phyloP scores from a whole-genome alignment of 768 basidiomycete genomes.

The Leccinum incarnatum region DNA sequence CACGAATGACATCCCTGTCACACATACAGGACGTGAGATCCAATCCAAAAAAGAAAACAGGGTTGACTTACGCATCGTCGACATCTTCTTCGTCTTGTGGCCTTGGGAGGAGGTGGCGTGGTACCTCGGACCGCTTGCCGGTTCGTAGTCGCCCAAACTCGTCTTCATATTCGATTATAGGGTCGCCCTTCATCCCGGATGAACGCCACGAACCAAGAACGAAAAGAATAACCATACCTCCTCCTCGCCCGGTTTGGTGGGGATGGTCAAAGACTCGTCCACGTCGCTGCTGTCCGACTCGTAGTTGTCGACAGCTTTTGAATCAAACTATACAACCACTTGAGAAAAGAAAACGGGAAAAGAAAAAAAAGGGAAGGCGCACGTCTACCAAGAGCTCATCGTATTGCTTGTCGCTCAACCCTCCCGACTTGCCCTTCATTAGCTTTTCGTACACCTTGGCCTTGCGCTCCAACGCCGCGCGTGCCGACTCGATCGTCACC shows the following conservation, averaged over 20 bases:
- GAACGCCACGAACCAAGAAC: not conserved
- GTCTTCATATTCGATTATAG: slow-evolving; percentile 81
- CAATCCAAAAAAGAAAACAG: not conserved
- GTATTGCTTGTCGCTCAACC: slow-evolving; percentile 72
- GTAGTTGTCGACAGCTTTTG: slow-evolving; percentile 49
- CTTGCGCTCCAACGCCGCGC: slow-evolving; percentile 71
- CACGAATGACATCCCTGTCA: slow-evolving; percentile 59
- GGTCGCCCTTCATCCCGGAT: slow-evolving; percentile 53
- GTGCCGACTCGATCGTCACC: slow-evolving; percentile 70
- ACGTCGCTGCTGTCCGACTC: slow-evolving; percentile 74
- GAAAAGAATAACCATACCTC: slow-evolving; percentile 32
- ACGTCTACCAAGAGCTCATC: slow-evolving; percentile 76
- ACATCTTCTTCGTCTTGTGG: slow-evolving; percentile 40
- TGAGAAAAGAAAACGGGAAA: not conserved
- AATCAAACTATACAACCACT: slow-evolving; percentile 55
- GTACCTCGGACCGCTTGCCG: slow-evolving; percentile 70
- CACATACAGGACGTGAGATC: slow-evolving; percentile 5
- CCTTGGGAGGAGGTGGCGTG: slow-evolving; percentile 55
- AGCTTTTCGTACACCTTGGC: slow-evolving; percentile 79
- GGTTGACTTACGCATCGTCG: slow-evolving; percentile 55
- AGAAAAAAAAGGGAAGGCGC: slow-evolving; percentile 27
- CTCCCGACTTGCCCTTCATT: slow-evolving; percentile 72
- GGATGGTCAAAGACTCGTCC: slow-evolving; percentile 72
- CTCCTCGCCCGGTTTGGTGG: slow-evolving; percentile 37
- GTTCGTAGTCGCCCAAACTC: slow-evolving; percentile 81